These are phyloP conservation scores for Polytrichum commune DNA, from an alignment of 225 moss, liverwort and hornwort species.

Conservation along the genomic window DNA sequence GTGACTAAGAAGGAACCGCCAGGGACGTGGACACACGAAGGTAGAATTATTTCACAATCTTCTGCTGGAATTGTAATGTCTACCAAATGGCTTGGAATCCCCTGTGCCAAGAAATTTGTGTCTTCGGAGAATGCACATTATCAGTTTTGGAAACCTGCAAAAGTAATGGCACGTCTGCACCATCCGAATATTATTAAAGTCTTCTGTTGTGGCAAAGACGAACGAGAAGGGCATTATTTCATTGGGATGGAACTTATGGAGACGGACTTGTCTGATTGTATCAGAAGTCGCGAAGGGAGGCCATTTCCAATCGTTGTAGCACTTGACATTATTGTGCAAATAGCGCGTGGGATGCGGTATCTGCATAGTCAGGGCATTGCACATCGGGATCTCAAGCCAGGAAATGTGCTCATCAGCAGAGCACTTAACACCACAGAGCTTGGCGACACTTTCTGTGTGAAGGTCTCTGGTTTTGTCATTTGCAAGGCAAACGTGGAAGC, in stretches of 20 bases:
- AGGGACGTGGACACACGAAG: background rate
- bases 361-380: background rate
- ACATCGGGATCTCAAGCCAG: conserved; percentile 1
- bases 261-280: background rate
- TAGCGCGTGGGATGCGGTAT: background rate
- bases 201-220: background rate
- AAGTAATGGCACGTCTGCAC: background rate
- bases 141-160: background rate
- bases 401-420: background rate
- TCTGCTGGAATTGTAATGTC: accelerated
- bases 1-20: background rate
- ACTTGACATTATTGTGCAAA: conserved; percentile 1
- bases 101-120: background rate
- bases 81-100: background rate
- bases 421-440: background rate
- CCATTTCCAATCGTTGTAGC: background rate
- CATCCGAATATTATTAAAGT: conserved; percentile 1
- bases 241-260: conserved; percentile 7
- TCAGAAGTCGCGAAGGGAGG: background rate
- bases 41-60: background rate
- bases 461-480: background rate
- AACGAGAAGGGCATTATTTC: background rate
- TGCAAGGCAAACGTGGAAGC: background rate
- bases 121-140: no score
- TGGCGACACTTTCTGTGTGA: background rate